These are phyloP conservation scores for Eimeria tenella DNA, from an alignment of 169 alveolate genomes.

Conservation along the genomic window DNA sequence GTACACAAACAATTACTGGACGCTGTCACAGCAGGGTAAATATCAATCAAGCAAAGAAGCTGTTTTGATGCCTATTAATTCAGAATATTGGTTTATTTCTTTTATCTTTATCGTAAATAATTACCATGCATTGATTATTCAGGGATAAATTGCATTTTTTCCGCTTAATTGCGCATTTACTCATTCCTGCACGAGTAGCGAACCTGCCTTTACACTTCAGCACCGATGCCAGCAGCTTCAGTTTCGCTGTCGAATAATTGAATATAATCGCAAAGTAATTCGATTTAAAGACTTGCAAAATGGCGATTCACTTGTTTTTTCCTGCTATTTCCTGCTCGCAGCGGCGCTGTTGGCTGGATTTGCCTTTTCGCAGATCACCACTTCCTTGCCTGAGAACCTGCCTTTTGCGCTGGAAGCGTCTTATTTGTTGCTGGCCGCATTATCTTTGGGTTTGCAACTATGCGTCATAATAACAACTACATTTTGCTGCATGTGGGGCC, in stretches of 20 bases:
- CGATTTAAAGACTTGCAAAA: neutral
- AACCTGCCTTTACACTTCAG: too few species aligned
- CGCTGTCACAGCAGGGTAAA: slow-evolving; percentile 77
- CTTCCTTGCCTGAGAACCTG: slow-evolving; percentile 42
- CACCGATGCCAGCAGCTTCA: too few species aligned
- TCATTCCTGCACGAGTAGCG: too few species aligned
- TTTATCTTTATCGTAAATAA: neutral
- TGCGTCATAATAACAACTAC: slow-evolving; percentile 71
- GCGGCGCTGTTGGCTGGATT: slow-evolving; percentile 79
- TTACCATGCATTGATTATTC: neutral
- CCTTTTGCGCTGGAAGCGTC: slow-evolving; percentile 44
- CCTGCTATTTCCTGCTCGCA: neutral
- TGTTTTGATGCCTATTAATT: neutral
- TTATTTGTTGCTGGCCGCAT: slow-evolving; percentile 47
- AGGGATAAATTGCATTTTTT: too few species aligned
- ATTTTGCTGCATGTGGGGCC: slow-evolving; percentile 79
- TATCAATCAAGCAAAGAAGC: neutral
- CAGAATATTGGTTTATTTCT: neutral
- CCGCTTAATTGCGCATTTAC: too few species aligned
- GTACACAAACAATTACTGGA: slow-evolving; percentile 79
- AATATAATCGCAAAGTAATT: neutral
- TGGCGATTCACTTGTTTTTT: neutral
- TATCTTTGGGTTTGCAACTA: slow-evolving; percentile 70
- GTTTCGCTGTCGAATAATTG: neutral
- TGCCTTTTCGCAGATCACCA: slow-evolving; percentile 72